Evolutionary conservation across 345 rosid species (phyloP), one percentile per base, ranked within the genome.

Genomic region (Populus pruinosa): DNA sequence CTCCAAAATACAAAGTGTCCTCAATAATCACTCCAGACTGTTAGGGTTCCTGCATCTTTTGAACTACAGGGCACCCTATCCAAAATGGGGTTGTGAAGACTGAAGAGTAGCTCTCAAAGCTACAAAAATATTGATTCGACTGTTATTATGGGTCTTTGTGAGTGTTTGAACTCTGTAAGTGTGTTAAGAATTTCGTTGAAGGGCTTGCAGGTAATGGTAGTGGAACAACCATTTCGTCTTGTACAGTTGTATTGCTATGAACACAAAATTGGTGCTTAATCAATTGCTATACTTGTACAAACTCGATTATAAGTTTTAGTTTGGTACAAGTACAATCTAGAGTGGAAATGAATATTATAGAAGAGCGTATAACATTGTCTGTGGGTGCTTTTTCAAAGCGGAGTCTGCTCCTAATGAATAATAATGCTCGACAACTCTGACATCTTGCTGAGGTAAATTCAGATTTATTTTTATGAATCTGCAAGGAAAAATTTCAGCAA

Each of bases 21-120:
- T 21, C 44, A 72, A 72, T 66, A 73, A 68, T 68, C 36, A 39
- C 25, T 47, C 75, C 76, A 49, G 59, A 7, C 65, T 41, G 17
- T 11, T 43, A 16, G 68, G 76, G 50, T 0, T 39, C 33, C 80
- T 67, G n/a, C 47, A 47, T 72, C 47, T 78, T 78, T 72, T 72
- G 76, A 78, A 49, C 70, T 71, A 35, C 50, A 77, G 80, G 70
- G 41, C 20, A 64, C 80, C 70, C 65, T 77, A 1, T 17, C 0
- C 72, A 49, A 38, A 63, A 25, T 21, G 70, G 76, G 74, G 79
- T 61, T 61, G 3, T 27, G 61, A 70, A 59, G 72, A n/a, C 67
- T 50, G 69, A 70, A 59, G 72, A n/a, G 73, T 50, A 25, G 67
- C 67, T 55, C 20, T 56, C 49, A 21, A 50, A 36, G 10, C 74